These are phyloP conservation scores for Beauveria pseudobassiana DNA, from an alignment of 2,329 filamentous ascomycete genomes.

Conservation along the genomic window DNA sequence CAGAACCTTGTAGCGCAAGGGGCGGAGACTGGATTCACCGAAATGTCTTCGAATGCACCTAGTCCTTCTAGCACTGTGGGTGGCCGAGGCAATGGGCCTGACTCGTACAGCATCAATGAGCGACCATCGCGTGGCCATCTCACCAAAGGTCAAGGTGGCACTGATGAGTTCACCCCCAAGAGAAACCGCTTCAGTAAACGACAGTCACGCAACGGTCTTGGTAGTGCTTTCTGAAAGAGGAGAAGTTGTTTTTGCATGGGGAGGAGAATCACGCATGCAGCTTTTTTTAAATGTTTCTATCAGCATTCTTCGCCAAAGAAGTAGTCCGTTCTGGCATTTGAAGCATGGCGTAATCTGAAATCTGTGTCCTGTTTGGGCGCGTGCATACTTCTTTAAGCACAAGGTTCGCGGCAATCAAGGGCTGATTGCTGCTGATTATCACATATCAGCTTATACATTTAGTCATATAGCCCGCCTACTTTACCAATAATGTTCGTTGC, in stretches of 20 bases:
- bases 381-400: neutral
- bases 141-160: slow-evolving; percentile 50
- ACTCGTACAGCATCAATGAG: slow-evolving; percentile 42
- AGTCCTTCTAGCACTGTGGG: slow-evolving; percentile 71
- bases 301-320: neutral
- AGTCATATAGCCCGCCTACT: neutral
- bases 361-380: slow-evolving; percentile 1
- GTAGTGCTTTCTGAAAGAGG: slow-evolving; percentile 64
- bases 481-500: no score
- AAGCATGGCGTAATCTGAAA: slow-evolving; percentile 10
- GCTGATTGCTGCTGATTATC: slow-evolving; percentile 10
- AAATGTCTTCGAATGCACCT: slow-evolving; percentile 64
- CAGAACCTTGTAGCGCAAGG: slow-evolving; percentile 63
- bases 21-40: slow-evolving; percentile 58
- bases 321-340: neutral
- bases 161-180: slow-evolving; percentile 46
- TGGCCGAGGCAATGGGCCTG: slow-evolving; percentile 45
- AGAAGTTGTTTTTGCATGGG: neutral
- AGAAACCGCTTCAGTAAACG: slow-evolving; percentile 77
- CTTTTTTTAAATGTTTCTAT: neutral
- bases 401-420: slow-evolving; percentile 8
- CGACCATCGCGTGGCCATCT: slow-evolving; percentile 49
- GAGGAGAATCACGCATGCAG: neutral
- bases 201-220: slow-evolving; percentile 89
- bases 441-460: slow-evolving; percentile 6